A percentile compares a stretch with the other conserved stretches of the same genome.
Conservation (phyloP, 2,329 filamentous ascomycete species). For the Leptographium wingfieldii region DNA sequence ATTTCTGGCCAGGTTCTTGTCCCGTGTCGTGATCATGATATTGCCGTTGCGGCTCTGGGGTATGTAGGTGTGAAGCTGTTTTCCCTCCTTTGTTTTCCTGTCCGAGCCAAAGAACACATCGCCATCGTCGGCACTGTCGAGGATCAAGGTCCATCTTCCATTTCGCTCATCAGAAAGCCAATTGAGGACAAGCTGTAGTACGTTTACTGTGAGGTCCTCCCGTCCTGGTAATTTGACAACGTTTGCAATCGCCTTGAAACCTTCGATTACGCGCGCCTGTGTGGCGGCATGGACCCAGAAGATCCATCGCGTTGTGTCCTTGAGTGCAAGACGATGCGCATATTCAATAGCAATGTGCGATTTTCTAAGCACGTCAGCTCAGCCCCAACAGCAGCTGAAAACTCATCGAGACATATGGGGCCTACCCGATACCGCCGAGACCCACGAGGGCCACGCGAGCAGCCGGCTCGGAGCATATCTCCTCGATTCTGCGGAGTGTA, state of each 20-base stretch:
- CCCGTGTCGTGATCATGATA: background rate
- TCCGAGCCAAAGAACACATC: background rate
- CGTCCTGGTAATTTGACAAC: background rate
- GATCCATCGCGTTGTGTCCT: background rate
- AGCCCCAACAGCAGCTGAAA: background rate
- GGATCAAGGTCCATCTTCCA: background rate
- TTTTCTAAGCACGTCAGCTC: background rate
- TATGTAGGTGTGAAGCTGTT: background rate
- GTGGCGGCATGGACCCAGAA: background rate
- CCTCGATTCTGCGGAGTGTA: background rate
- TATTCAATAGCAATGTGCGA: background rate
- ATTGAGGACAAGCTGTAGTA: background rate
- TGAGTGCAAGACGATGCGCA: background rate
- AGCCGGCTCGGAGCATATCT: background rate
- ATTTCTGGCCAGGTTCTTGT: background rate
- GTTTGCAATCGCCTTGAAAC: background rate
- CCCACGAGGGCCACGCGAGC: background rate
- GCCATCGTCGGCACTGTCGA: background rate
- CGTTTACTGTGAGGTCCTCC: background rate
- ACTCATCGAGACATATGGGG: background rate
- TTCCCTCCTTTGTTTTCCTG: background rate
- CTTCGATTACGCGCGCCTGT: background rate
- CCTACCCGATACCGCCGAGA: background rate
- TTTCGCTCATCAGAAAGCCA: background rate
- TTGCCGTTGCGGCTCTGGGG: background rate